A percentile compares a stretch with the other conserved stretches of the same genome.
phyloP scores from a whole-genome alignment of 2,329 filamentous ascomycete species.

The Sporothrix schenckii region DNA sequence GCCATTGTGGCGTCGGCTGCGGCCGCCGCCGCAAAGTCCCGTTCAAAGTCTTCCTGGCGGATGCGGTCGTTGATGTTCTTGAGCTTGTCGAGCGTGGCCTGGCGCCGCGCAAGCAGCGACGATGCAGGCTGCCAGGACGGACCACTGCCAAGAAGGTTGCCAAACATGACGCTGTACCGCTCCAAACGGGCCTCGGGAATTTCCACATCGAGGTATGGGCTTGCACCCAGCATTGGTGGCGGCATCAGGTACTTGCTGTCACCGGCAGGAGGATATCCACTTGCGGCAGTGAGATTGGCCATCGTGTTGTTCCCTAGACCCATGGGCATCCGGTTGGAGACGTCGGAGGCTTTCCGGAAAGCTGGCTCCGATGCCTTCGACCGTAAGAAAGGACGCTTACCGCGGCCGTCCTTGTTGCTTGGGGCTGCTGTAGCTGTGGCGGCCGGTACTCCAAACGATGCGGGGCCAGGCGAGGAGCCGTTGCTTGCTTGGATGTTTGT shows the following conservation, averaged over 20 bases:
- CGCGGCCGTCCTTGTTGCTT: slow-evolving; percentile 20
- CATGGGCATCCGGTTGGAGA: slow-evolving; percentile 7
- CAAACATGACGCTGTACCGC: slow-evolving; percentile 93
- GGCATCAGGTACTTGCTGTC: slow-evolving; percentile 10
- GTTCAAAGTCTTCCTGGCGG: slow-evolving; percentile 43
- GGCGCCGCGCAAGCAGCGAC: slow-evolving; percentile 58
- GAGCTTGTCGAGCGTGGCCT: slow-evolving; percentile 62
- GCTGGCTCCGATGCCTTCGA: slow-evolving; percentile 36
- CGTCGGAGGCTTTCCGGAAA: slow-evolving; percentile 25
- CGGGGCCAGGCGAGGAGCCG: background rate
- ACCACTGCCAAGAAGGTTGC: slow-evolving; percentile 59
- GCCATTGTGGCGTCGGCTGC: background rate
- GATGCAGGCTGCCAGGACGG: slow-evolving; percentile 40
- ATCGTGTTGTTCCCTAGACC: slow-evolving; percentile 14
- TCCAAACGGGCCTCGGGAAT: slow-evolving; percentile 83
- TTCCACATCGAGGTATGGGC: slow-evolving; percentile 68
- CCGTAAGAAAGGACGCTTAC: slow-evolving; percentile 33
- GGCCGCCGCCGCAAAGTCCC: slow-evolving; percentile 23
- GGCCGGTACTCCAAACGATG: background rate
- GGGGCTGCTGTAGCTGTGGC: background rate
- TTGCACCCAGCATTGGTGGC: slow-evolving; percentile 29
- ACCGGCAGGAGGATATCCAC: background rate
- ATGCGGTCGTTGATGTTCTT: slow-evolving; percentile 56
- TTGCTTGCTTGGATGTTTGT: slow-evolving; percentile 21
- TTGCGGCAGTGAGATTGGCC: background rate